Evolutionary conservation across 2,329 filamentous ascomycete species (phyloP).

Genomic region (Graphium sp.): DNA sequence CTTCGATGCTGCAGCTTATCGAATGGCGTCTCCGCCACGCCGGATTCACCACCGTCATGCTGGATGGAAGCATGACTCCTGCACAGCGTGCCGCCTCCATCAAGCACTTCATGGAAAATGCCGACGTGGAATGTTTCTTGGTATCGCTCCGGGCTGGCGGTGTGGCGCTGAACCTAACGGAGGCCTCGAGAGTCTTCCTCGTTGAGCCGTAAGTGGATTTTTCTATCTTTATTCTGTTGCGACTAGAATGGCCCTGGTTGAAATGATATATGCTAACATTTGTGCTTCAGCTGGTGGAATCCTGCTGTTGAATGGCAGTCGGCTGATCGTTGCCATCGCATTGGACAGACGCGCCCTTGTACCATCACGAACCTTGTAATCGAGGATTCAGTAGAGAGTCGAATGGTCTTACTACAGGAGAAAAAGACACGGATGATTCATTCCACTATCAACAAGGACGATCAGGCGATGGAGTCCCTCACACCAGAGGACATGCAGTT

Average conservation of each 20-base stretch:
- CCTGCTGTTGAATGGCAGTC: constrained; percentile 99
- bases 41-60: constrained; percentile 96
- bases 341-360: constrained; percentile 85
- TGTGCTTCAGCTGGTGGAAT: constrained; percentile 75
- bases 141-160: constrained; percentile 93
- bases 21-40: constrained; percentile 92
- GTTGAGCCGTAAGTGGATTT: constrained; percentile 64
- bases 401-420: constrained; percentile 91
- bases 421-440: constrained; percentile 99
- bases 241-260: not conserved
- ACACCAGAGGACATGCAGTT: constrained; percentile 91
- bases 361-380: constrained; percentile 90
- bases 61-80: constrained; percentile 94
- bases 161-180: constrained; percentile 86
- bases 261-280: constrained; percentile 12
- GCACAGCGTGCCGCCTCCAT: constrained; percentile 86
- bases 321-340: constrained; percentile 84
- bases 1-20: constrained; percentile 90
- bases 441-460: constrained; percentile 87
- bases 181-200: constrained; percentile 89
- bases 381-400: constrained; percentile 89
- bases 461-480: constrained; percentile 78
- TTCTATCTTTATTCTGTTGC: constrained; percentile 8
- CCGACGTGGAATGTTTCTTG: constrained; percentile 87
- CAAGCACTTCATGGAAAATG: constrained; percentile 90